phyloP scores from a whole-genome alignment of 257 asterid species.

The Catharanthus roseus region DNA sequence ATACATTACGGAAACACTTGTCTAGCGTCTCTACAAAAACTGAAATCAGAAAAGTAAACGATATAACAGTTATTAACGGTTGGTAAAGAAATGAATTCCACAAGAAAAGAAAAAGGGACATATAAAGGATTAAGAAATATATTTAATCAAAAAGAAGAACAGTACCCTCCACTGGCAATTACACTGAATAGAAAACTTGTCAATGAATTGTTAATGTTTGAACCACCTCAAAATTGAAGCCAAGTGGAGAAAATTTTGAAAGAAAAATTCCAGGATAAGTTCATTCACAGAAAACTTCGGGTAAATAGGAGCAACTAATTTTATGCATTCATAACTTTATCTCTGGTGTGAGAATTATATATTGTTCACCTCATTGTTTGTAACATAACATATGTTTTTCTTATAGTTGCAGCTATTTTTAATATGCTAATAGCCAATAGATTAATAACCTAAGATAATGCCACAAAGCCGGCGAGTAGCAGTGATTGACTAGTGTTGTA shows the following conservation, averaged over 20 bases:
- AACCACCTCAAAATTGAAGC: neutral
- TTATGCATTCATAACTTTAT: neutral
- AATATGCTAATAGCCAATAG: neutral
- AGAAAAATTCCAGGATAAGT: neutral
- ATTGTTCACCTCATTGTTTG: neutral
- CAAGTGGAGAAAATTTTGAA: neutral
- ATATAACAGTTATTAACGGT: neutral
- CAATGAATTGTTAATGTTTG: neutral
- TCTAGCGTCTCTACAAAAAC: slow-evolving; percentile 94
- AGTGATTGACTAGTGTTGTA: slow-evolving; percentile 17
- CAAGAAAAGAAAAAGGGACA: too few species aligned
- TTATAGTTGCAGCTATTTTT: too few species aligned
- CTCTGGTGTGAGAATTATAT: neutral
- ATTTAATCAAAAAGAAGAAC: neutral
- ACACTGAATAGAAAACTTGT: neutral
- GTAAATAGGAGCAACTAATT: neutral
- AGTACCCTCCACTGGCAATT: neutral
- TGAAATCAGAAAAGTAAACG: slow-evolving; percentile 27
- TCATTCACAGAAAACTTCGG: neutral
- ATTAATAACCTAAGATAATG: neutral
- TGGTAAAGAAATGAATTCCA: neutral
- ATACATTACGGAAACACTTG: slow-evolving; percentile 85
- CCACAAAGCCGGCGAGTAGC: neutral
- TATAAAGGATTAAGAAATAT: neutral
- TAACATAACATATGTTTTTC: neutral